Evolutionary conservation across 2,329 filamentous ascomycete species (phyloP), one percentile per base, ranked within the genome.

Genomic region (Fusarium transvaalense): DNA sequence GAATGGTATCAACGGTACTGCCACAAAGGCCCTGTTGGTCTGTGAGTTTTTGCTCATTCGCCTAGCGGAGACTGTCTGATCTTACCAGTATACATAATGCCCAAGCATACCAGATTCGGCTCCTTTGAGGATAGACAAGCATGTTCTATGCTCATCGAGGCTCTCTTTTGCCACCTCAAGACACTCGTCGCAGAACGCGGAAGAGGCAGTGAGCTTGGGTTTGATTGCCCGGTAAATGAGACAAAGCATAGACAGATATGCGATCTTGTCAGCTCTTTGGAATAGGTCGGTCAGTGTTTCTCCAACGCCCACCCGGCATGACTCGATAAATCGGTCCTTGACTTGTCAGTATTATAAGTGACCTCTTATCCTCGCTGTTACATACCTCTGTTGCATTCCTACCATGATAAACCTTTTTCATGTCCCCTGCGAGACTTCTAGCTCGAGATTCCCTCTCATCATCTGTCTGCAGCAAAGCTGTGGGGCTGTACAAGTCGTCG

Each of bases 51-150:
- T 6, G 17, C 17, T 8, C 7, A 8, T 21, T 2, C 5, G 12
- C 7, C 1, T 8, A 6, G 5, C 10, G 0, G 10, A 6, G 2
- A 14, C 0, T 6, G 5, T n/a, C 0, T 17, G 15, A 8, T 42
- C 56, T 31, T 51, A 60, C 58, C 58, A 61, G 5, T 62, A 17
- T 5, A 63, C 27, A 12, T 47, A 63, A 4, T 62, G 32, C 35
- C 48, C 56, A 10, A 61, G 35, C 15, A 61, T 5, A 0, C 58
- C 7, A 0, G 56, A 8, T 2, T 61, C 58, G 0, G 41, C 46
- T 6, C 29, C 35, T 12, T 38, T 43, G 3, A 61, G 39, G 2
- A 61, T 38, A 0, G 38, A 53, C 1, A 61, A 6, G 3, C 58
- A 61, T n/a, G 45, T 27, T 1, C 37, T 34, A 3, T 61, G 58